Conservation (phyloP, 1,139 yeast genomes). For the Geotrichum fermentans region DNA sequence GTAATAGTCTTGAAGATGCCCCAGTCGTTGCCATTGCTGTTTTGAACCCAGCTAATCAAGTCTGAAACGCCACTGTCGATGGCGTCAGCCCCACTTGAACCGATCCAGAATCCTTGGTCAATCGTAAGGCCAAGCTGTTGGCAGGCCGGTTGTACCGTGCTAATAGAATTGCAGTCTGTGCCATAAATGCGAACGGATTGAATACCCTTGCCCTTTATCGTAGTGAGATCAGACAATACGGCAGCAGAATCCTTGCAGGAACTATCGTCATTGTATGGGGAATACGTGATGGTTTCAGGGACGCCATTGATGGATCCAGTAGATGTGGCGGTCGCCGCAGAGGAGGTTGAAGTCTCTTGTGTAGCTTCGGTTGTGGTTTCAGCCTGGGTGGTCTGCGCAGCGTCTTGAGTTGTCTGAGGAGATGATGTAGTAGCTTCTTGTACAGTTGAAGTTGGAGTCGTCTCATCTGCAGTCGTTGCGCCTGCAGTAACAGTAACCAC, state of each 20-base stretch:
- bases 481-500: constrained; percentile 11
- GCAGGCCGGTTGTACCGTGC: constrained; percentile 61
- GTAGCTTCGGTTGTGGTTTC: constrained; percentile 32
- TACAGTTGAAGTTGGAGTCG: neutral
- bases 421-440: constrained; percentile 35
- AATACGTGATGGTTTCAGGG: constrained; percentile 65
- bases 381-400: constrained; percentile 63
- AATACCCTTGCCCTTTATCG: constrained; percentile 59
- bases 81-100: constrained; percentile 55
- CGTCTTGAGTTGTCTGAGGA: constrained; percentile 75
- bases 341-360: neutral
- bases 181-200: constrained; percentile 70
- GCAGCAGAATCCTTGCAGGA: constrained; percentile 56
- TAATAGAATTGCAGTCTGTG: constrained; percentile 70
- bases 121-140: constrained; percentile 59
- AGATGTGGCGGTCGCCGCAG: neutral
- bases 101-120: constrained; percentile 86
- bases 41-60: constrained; percentile 45
- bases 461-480: neutral
- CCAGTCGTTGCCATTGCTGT: constrained; percentile 52
- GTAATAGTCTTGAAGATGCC: constrained; percentile 66
- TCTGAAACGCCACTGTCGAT: constrained; percentile 56
- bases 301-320: constrained; percentile 28
- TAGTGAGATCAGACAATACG: constrained; percentile 55
- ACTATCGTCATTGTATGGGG: constrained; percentile 69